phyloP scores from a whole-genome alignment of 2,329 filamentous ascomycete genomes.

The Diaporthe ilicicola region DNA sequence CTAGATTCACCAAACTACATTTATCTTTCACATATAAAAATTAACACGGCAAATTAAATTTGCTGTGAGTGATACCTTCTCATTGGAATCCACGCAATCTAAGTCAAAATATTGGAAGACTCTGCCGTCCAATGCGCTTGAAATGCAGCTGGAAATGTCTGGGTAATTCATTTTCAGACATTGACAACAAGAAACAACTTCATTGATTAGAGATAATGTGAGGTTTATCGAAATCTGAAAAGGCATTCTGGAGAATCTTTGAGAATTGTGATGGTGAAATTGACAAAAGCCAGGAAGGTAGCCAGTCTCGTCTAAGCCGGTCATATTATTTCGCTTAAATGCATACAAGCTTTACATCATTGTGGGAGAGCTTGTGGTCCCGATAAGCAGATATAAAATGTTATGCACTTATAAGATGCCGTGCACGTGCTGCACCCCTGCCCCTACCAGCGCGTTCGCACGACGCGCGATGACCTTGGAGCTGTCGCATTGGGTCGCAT shows the following conservation, averaged over 20 bases:
- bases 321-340: neutral
- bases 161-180: too few relatives aligned
- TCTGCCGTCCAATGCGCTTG: too few relatives aligned
- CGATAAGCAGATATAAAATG: neutral
- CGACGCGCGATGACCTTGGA: conserved; percentile 15
- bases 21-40: too few relatives aligned
- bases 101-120: too few relatives aligned
- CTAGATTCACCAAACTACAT: too few relatives aligned
- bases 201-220: too few relatives aligned
- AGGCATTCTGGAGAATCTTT: neutral
- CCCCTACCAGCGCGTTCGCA: neutral
- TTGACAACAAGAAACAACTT: neutral
- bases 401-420: neutral
- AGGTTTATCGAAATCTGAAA: too few relatives aligned
- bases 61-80: too few relatives aligned
- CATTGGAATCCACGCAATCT: too few relatives aligned
- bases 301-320: neutral
- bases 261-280: neutral
- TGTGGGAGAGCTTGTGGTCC: neutral
- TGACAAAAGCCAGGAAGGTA: neutral
- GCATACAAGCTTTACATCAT: neutral
- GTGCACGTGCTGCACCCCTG: neutral
- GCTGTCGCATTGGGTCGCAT: conserved; percentile 18
- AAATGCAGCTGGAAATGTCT: too few relatives aligned
- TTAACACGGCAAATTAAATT: too few relatives aligned